Percentiles rank a stretch among this genome's conserved stretches.
These are phyloP conservation scores for Epichloe aotearoae DNA, from an alignment of 2,329 filamentous ascomycete genomes.

Conservation along the genomic window DNA sequence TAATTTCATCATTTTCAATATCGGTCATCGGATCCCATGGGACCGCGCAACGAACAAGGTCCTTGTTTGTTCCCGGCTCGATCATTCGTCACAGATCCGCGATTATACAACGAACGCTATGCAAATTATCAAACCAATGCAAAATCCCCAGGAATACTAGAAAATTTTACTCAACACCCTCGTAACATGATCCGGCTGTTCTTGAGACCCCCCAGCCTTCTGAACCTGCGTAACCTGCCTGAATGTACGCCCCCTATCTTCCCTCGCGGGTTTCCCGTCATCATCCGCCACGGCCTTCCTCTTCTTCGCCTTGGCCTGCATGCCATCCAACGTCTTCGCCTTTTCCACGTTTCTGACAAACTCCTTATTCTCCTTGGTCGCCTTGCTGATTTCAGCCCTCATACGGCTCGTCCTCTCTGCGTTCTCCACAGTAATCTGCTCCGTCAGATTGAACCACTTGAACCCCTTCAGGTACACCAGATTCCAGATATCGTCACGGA, in stretches of 20 bases:
- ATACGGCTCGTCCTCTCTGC: conserved; percentile 64
- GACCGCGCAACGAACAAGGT: no score
- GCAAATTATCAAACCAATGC: background rate
- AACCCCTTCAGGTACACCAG: conserved; percentile 70
- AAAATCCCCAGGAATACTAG: conserved; percentile 15
- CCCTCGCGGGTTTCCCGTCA: conserved; percentile 9
- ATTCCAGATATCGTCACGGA: conserved; percentile 80
- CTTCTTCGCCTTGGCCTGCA: conserved; percentile 45
- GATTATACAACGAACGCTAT: background rate
- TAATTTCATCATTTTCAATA: no score
- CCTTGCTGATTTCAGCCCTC: conserved; percentile 63
- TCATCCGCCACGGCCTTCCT: conserved; percentile 17
- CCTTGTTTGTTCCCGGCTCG: no score
- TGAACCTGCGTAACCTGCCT: conserved; percentile 49
- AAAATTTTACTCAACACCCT: conserved; percentile 54
- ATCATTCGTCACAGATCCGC: background rate
- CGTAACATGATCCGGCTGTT: conserved; percentile 43
- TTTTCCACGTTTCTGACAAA: conserved; percentile 70
- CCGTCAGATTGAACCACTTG: conserved; percentile 65
- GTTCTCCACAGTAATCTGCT: conserved; percentile 71
- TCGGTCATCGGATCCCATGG: no score
- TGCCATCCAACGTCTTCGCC: conserved; percentile 66
- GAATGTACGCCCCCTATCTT: conserved; percentile 36
- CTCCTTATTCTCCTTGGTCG: conserved; percentile 66
- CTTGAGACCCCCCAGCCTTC: conserved; percentile 30